Evolutionary conservation across 768 basidiomycete genomes (phyloP), one percentile per base, ranked within the genome.

Genomic region (Leucosporidium yakuticum): DNA sequence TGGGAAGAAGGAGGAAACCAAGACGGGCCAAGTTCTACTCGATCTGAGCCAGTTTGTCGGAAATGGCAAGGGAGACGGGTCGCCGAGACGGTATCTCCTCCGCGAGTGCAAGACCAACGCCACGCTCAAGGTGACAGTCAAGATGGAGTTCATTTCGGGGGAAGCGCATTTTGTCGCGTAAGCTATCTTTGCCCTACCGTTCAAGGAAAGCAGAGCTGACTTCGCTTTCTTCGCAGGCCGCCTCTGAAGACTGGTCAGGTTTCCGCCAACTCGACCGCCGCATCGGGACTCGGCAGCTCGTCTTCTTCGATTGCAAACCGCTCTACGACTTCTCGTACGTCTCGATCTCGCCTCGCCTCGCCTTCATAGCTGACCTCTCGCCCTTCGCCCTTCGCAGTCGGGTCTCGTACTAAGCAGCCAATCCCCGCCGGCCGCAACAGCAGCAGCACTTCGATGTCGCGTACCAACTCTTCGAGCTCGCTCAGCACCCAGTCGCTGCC

Each of bases 101-200:
- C 63, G 54, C 49, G 68, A 67, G 23, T 71, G 75, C 64, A 74
- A 71, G 64, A 74, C 72, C 36, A 76, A 76, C 32, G 70, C 75
- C 23, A 67, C 73, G 20, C 53, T 76, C 4, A 47, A 72, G 23
- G 60, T 76, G 20, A 68, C 69, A n/a, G 71, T 76, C 64, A 74
- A 68, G 65, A 69, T 76, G 69, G 64, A 76, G 31, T 69, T 66
- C 64, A 34, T 76, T 9, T 69, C 70, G 12, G 73, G 73, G 1
- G 73, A 73, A 50, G 50, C 55, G 12, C 36, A 62, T 31, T 75
- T 69, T 54, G 47, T 65, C 25, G 69, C 71, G 73, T 73, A 29
- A 51, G 74, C 67, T n/a, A 4, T 21, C 32, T n/a, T 21, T 25
- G 21, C 8, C 36, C 15, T 21, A 11, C 7, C 11, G 32, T 20